Evolutionary conservation across 148 eudicot genomes (phyloP).

Genomic region (Arbutus unedo): DNA sequence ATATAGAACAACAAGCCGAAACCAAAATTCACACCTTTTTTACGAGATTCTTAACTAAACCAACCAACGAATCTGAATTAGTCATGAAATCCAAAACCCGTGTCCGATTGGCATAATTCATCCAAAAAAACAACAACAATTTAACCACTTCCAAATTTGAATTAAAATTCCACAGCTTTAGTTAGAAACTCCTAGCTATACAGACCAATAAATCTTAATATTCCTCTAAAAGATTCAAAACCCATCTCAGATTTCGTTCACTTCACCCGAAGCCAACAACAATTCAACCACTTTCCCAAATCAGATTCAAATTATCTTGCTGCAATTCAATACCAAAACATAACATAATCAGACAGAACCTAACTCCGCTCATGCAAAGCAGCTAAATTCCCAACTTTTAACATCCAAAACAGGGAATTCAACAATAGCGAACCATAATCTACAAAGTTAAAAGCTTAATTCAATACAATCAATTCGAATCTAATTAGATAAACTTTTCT

Average conservation of each 20-base stretch:
- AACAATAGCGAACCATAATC: neutral
- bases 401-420: neutral
- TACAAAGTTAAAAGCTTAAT: conserved; percentile 5
- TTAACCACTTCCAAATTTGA: neutral
- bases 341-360: neutral
- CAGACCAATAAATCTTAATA: neutral
- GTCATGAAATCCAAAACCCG: neutral
- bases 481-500: neutral
- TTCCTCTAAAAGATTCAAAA: conserved; percentile 8
- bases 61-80: conserved; percentile 23
- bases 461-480: neutral
- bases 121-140: neutral
- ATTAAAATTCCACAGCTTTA: conserved; percentile 22
- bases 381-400: neutral
- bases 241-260: conserved; percentile 12
- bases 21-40: conserved; percentile 15
- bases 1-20: conserved; percentile 22
- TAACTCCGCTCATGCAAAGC: conserved; percentile 10
- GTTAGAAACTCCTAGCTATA: neutral
- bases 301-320: conserved; percentile 2
- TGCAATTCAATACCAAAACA: neutral
- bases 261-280: conserved; percentile 12
- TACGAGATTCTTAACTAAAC: conserved; percentile 21
- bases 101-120: neutral
- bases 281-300: neutral